Evolutionary conservation across 768 basidiomycete species (phyloP).

Genomic region (Auricularia heimuer): DNA sequence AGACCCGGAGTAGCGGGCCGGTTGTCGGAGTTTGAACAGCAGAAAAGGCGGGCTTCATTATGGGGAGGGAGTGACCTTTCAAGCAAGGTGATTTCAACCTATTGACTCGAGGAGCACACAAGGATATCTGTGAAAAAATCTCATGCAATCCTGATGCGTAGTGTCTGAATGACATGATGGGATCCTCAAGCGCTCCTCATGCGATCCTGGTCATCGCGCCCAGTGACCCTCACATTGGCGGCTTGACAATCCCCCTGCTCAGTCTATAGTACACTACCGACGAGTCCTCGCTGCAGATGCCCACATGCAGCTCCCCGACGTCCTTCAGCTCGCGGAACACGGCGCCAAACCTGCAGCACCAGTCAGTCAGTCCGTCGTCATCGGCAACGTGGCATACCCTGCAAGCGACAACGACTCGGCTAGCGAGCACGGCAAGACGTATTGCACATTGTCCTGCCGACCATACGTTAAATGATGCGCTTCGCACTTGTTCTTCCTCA

Average conservation of each 20-base stretch:
- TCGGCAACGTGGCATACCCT: conserved; percentile 31
- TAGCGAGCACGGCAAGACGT: conserved; percentile 55
- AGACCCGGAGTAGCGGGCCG: too few relatives aligned
- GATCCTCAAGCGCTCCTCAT: too few relatives aligned
- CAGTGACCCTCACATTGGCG: conserved; percentile 9
- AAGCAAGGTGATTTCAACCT: too few relatives aligned
- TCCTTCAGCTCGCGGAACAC: conserved; percentile 44
- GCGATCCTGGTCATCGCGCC: too few relatives aligned
- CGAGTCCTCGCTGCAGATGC: conserved; percentile 66
- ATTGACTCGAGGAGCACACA: too few relatives aligned
- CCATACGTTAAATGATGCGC: not conserved
- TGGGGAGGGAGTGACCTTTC: too few relatives aligned
- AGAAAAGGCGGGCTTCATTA: too few relatives aligned
- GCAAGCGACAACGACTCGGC: conserved; percentile 54
- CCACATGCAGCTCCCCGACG: conserved; percentile 49
- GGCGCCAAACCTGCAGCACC: conserved; percentile 37
- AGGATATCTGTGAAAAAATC: too few relatives aligned
- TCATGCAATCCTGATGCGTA: too few relatives aligned
- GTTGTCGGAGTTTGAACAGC: too few relatives aligned
- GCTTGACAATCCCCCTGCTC: conserved; percentile 68
- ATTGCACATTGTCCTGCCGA: conserved; percentile 37
- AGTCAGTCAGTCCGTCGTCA: not conserved
- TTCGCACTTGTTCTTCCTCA: conserved; percentile 4
- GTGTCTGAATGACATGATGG: not conserved
- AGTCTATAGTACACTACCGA: conserved; percentile 82